Evolutionary conservation across 768 basidiomycete genomes (phyloP), one percentile per base, ranked within the genome.

Genomic region (Trametes cinnabarina): DNA sequence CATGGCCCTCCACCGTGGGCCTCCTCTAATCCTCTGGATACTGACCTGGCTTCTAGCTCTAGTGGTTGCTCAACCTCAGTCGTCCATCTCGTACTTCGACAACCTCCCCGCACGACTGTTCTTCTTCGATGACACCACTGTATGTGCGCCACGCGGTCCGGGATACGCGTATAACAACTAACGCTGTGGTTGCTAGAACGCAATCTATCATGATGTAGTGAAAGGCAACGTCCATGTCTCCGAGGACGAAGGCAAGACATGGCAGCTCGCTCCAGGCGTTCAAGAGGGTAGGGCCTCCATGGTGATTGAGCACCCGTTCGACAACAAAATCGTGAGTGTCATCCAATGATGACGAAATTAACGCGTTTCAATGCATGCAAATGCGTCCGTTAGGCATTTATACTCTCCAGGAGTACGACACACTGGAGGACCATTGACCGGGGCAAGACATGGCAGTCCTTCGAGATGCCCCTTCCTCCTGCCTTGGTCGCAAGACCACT

Each of bases 111-210:
- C 82, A 12, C 79, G 81, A 65, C 69, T 96, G 51, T 90, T 89
- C 76, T 98, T 94, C 79, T 97, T 98, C 74, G 91, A 98, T 61
- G 96, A 97, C 74, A 87, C 92, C 7, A 73, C 87, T 28, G 95
- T 95, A 64, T 65, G 88, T 77, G 22, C 59, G n/a, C 14, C 46
- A 32, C 34, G 58, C 44, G 49, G 58, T 61, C 47, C 37, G 25
- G 37, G 30, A 41, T 22, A 56, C 55, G 35, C 44, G 43, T 55
- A 14, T 47, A 30, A 30, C 52, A 7, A 57, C 46, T 17, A 4
- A n/a, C 15, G 17, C 32, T n/a, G 12, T 15, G 23, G 6, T 47
- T 22, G 12, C 0, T 69, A 88, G 86, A 76, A 73, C 22, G 88
- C 86, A n/a, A 76, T 96, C 47, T 94, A 90, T 66, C 92, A 94